A percentile compares a stretch with the other conserved stretches of the same genome.
These are phyloP conservation scores for Marsdenia floribunda DNA, from an alignment of 257 asterid species.

Conservation along the genomic window DNA sequence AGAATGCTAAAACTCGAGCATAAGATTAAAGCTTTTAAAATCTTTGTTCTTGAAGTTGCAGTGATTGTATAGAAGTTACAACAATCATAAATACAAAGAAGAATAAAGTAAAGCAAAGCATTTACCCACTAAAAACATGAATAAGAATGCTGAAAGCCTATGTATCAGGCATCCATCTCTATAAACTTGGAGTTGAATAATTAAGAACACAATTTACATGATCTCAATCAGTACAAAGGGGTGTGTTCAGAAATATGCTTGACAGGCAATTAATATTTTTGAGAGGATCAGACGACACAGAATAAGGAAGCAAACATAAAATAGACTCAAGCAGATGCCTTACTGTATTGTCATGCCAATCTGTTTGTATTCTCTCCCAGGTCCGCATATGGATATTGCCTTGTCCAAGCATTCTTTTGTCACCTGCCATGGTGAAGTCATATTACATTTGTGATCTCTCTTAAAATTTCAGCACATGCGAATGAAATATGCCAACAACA, in stretches of 20 bases:
- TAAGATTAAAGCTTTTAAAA: background rate
- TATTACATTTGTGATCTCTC: conserved; percentile 4
- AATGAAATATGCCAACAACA: background rate
- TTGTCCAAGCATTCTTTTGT: conserved; percentile 79
- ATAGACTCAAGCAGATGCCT: conserved; percentile 28
- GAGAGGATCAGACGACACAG: background rate
- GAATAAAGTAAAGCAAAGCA: background rate
- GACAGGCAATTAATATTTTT: background rate
- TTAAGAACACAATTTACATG: background rate
- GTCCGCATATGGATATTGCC: conserved; percentile 88
- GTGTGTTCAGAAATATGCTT: background rate
- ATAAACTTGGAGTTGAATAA: background rate
- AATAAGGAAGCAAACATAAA: conserved; percentile 11
- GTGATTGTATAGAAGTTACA: no score
- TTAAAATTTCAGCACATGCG: conserved; percentile 4
- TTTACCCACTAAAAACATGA: background rate
- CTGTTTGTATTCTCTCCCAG: conserved; percentile 72
- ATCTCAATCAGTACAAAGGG: background rate
- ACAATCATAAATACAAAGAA: background rate
- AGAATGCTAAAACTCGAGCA: conserved; percentile 22
- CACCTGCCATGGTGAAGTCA: conserved; percentile 40
- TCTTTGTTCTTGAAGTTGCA: background rate
- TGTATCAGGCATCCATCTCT: background rate
- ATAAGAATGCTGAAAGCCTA: background rate
- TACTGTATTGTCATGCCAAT: conserved; percentile 93